These are phyloP conservation scores for Mycena sp. DNA, from an alignment of 1,284 basidiomycete species.

Conservation along the genomic window DNA sequence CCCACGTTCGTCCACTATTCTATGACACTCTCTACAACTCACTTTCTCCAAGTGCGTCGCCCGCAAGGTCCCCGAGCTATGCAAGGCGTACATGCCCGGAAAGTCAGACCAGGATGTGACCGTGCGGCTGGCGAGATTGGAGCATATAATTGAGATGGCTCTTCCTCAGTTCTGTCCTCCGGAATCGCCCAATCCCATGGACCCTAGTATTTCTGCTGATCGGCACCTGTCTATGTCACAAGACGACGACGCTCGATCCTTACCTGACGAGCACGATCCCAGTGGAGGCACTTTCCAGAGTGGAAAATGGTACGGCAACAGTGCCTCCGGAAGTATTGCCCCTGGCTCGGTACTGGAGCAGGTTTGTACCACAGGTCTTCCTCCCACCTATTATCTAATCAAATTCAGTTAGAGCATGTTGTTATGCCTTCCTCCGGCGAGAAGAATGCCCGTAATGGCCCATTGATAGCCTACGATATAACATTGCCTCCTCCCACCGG, in stretches of 20 bases:
- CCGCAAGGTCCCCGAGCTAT: constrained; percentile 84
- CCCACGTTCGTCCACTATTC: constrained; percentile 51
- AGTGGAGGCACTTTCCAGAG: constrained; percentile 81
- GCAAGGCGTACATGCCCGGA: constrained; percentile 86
- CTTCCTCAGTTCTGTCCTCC: constrained; percentile 73
- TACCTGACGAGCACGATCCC: constrained; percentile 77
- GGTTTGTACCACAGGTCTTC: constrained; percentile 65
- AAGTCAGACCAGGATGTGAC: constrained; percentile 84
- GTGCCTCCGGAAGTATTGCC: constrained; percentile 80
- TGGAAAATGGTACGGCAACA: constrained; percentile 86
- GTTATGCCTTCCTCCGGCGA: constrained; percentile 60
- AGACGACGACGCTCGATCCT: constrained; percentile 74
- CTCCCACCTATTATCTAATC: constrained; percentile 92
- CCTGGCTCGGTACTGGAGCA: constrained; percentile 81
- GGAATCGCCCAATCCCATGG: constrained; percentile 43
- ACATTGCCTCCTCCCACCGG: constrained; percentile 25
- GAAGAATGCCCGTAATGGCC: constrained; percentile 31
- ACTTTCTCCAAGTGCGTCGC: constrained; percentile 67
- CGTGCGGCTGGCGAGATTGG: constrained; percentile 74
- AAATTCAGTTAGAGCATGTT: constrained; percentile 81
- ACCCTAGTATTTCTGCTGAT: constrained; percentile 45
- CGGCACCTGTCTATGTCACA: constrained; percentile 19
- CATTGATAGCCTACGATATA: constrained; percentile 49
- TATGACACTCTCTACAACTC: constrained; percentile 19
- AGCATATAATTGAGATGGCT: constrained; percentile 81